Conservation (phyloP, 1,284 basidiomycete species). For the Sphagnurus paluster region DNA sequence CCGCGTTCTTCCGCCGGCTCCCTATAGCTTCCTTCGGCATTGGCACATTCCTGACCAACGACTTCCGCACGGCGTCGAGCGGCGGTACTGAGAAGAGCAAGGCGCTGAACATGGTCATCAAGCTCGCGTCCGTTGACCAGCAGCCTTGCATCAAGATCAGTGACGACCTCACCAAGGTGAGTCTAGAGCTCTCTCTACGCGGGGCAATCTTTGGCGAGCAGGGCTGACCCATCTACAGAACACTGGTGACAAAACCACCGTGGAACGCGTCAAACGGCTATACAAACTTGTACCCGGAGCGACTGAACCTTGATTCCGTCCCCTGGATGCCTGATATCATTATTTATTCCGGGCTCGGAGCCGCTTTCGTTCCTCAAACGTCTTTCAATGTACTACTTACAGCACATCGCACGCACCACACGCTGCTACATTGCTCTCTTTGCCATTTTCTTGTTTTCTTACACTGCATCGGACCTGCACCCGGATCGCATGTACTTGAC, state of each 20-base stretch:
- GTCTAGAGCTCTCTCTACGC: slow-evolving; percentile 6
- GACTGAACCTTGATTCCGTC: not conserved
- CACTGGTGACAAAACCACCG: slow-evolving; percentile 44
- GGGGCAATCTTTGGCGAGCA: not conserved
- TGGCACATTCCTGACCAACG: slow-evolving; percentile 90
- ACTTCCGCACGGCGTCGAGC: slow-evolving; percentile 65
- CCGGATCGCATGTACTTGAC: no score
- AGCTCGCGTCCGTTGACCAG: slow-evolving; percentile 74
- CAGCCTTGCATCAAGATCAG: slow-evolving; percentile 88
- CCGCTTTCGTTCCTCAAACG: no score
- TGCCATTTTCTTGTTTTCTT: no score
- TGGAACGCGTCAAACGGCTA: slow-evolving; percentile 43
- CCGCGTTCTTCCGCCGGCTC: slow-evolving; percentile 2
- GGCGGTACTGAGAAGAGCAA: slow-evolving; percentile 65
- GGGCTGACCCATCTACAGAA: slow-evolving; percentile 31
- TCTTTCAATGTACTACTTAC: no score
- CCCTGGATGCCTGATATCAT: not conserved
- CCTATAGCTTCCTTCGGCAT: slow-evolving; percentile 79
- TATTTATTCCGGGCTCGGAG: not conserved
- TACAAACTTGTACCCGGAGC: slow-evolving; percentile 26
- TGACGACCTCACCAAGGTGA: slow-evolving; percentile 85
- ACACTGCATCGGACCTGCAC: no score
- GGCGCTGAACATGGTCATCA: slow-evolving; percentile 92
- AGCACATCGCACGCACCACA: no score
- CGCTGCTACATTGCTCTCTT: no score